phyloP scores from a whole-genome alignment of 1,139 yeast genomes.

The Zygoascus sp. region DNA sequence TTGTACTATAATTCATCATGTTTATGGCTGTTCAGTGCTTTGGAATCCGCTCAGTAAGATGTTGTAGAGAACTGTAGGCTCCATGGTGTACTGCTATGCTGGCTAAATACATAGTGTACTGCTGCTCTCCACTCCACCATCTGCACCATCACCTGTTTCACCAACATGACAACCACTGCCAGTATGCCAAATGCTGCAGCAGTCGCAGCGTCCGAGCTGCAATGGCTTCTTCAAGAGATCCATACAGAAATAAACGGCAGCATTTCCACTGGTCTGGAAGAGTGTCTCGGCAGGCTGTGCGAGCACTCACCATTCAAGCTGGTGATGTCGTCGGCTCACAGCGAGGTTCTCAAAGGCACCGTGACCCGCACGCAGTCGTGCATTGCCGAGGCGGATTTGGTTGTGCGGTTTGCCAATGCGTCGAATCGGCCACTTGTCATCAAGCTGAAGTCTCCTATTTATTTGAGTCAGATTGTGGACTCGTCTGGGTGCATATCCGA shows the following conservation, averaged over 20 bases:
- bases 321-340: slow-evolving; percentile 32
- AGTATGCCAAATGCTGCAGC: background rate
- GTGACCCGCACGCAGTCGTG: slow-evolving; percentile 30
- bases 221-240: slow-evolving; percentile 32
- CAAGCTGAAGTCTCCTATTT: slow-evolving; percentile 16
- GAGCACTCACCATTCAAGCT: slow-evolving; percentile 30
- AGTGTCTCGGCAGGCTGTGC: slow-evolving; percentile 29
- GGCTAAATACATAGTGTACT: background rate
- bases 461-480: slow-evolving; percentile 27
- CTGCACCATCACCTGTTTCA: no score
- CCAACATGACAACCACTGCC: slow-evolving; percentile 2
- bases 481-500: slow-evolving; percentile 14
- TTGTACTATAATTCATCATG: no score
- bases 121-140: no score
- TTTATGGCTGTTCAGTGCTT: no score
- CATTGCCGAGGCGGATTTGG: slow-evolving; percentile 28
- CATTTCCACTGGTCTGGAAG: slow-evolving; percentile 29
- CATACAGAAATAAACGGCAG: slow-evolving; percentile 23
- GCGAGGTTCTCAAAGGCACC: slow-evolving; percentile 34
- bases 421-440: slow-evolving; percentile 19
- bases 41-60: no score
- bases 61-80: no score
- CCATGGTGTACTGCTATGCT: no score
- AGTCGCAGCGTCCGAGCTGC: slow-evolving; percentile 21
- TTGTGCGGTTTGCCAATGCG: slow-evolving; percentile 21